Base-by-base conservation (phyloP, 2,329 filamentous ascomycete species). In the Rugonectria rugulosa region DNA sequence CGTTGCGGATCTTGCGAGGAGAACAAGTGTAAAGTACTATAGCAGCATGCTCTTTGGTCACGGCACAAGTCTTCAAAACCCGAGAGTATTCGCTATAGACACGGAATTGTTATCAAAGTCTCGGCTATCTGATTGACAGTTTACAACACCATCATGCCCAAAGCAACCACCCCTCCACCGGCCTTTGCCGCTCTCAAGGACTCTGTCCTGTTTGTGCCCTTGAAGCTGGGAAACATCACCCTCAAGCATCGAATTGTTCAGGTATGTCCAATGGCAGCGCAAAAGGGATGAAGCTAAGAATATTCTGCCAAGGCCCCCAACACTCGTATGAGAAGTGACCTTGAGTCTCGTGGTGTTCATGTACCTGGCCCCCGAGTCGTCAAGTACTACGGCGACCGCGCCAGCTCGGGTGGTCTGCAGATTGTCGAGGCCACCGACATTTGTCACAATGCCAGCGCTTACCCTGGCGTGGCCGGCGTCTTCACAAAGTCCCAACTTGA, bases 181-280 rank as follows among this genome's bases (percentile, higher is more conserved):
- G 52, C 53, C 9, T 38, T 57, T 37, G 42, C 60, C 23, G 56
- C 65, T 11, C 57, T 68, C 20, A 60, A 65, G 50, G 63, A 60
- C 54, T 71, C 70, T 2, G 63, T 65, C 26, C 58, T 77, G 11
- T 77, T 77, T 57, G 60, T 66, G 2, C 68, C 73, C 8, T 41
- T 75, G 31, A 70, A 69, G 50, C 41, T 77, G 34, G 75, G 75
- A 20, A 62, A 66, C 14, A 49, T 68, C 23, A 59, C 57, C 7
- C 64, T 77, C 21, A 62, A 69, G 26, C 75, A 77, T 54, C 72
- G 75, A 21, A 67, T 76, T 20, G 69, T 74, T 9, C 70, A 73
- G 66, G 73, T 70, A 42, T 1, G 57, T 26, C 17, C n/a, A n/a
- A n/a, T n/a, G n/a, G n/a, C 15, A 20, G n/a, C 12, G 8, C 8